Conservation (phyloP, 192 early-diverging fungal species). For the Backusella australiensis region DNA sequence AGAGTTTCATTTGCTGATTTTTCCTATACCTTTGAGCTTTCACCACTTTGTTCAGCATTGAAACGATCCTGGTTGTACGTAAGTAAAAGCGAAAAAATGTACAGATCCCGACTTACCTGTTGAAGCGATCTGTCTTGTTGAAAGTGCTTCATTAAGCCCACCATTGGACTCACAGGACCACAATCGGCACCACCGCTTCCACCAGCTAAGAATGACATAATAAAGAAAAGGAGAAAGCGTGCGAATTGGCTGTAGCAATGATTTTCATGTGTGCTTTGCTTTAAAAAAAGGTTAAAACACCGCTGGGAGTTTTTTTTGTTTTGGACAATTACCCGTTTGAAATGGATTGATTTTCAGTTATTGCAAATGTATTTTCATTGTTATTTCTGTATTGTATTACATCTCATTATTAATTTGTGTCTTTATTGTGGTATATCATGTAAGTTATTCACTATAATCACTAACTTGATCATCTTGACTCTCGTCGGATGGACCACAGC, state of each 20-base stretch:
- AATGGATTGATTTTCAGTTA: no score
- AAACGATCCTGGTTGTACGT: constrained; percentile 24
- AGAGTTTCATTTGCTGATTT: background rate
- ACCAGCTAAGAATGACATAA: background rate
- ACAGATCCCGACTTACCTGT: constrained; percentile 50
- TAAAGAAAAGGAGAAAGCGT: background rate
- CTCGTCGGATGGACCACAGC: no score
- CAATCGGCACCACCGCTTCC: constrained; percentile 60
- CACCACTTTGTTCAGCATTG: constrained; percentile 18
- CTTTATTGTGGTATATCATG: no score
- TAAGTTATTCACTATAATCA: no score
- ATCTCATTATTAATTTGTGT: no score
- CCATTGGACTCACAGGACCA: constrained; percentile 73
- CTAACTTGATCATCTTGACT: no score
- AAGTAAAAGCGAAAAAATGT: background rate
- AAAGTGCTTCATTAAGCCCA: constrained; percentile 78
- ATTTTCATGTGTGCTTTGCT: background rate
- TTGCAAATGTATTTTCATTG: no score
- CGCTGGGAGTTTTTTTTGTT: background rate
- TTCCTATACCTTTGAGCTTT: constrained; percentile 20
- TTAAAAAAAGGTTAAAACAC: background rate
- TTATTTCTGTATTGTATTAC: no score
- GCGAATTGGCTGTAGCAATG: background rate
- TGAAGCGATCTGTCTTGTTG: constrained; percentile 73
- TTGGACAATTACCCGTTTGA: no score